Evolutionary conservation across 2,329 filamentous ascomycete species (phyloP).

Genomic region (Penicillium sp.): DNA sequence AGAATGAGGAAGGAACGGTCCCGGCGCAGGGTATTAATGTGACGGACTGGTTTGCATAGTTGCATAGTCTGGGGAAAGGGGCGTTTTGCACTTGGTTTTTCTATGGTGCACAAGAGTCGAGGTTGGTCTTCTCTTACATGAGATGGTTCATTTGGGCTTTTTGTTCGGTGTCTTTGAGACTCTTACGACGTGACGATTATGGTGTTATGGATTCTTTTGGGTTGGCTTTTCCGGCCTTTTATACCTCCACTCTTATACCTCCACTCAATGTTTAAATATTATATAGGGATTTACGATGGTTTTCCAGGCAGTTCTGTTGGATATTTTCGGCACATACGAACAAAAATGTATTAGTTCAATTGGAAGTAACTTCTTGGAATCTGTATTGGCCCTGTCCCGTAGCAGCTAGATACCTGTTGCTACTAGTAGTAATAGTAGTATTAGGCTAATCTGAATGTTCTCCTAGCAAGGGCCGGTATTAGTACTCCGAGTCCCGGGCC

Average conservation of each 20-base stretch:
- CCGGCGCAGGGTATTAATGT: conserved; percentile 26
- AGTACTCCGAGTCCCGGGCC: too few relatives aligned
- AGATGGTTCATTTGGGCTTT: too few relatives aligned
- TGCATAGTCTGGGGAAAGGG: too few relatives aligned
- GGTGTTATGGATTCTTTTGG: conserved; percentile 3
- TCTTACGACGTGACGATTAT: conserved; percentile 16
- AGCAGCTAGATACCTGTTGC: too few relatives aligned
- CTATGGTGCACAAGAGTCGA: not conserved
- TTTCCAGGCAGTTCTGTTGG: not conserved
- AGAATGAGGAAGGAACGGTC: conserved; percentile 25
- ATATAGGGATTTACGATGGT: not conserved
- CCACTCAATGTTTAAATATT: conserved; percentile 21
- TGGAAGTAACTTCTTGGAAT: too few relatives aligned
- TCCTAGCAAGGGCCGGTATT: too few relatives aligned
- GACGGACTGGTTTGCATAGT: conserved; percentile 34
- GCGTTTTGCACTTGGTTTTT: not conserved
- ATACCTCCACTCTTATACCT: conserved; percentile 1
- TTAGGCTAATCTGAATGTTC: too few relatives aligned
- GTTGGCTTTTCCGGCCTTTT: conserved; percentile 1
- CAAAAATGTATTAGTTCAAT: too few relatives aligned
- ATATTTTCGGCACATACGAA: not conserved
- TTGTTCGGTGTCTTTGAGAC: not conserved
- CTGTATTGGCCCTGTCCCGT: too few relatives aligned
- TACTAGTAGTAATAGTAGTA: too few relatives aligned
- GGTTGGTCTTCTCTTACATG: not conserved